Evolutionary conservation across 805 yeast species (phyloP).

Genomic region (Myxozyma udenii): DNA sequence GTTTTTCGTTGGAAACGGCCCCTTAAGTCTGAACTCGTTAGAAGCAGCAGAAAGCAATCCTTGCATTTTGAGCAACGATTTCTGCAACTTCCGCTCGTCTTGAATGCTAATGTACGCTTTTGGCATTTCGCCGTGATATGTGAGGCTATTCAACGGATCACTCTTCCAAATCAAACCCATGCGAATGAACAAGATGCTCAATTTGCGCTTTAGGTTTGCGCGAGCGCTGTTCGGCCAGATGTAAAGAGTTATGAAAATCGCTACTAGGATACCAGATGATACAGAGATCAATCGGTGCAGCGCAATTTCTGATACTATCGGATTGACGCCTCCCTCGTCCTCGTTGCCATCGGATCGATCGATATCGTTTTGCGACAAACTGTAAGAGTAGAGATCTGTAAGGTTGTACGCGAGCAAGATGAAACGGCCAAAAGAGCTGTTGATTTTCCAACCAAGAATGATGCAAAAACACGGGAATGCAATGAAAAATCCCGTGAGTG

Average conservation of each 20-base stretch:
- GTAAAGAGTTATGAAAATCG: conserved; percentile 58
- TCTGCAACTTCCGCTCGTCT: conserved; percentile 20
- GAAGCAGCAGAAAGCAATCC: conserved; percentile 31
- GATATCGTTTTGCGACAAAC: conserved; percentile 54
- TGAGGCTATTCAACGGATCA: conserved; percentile 54
- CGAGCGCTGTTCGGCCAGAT: conserved; percentile 68
- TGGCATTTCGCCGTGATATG: conserved; percentile 8
- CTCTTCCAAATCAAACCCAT: conserved; percentile 80
- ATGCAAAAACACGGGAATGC: conserved; percentile 48
- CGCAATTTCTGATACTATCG: conserved; percentile 70
- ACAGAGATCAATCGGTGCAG: conserved; percentile 74
- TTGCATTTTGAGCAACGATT: conserved; percentile 30
- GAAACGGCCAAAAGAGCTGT: conserved; percentile 48
- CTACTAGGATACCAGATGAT: conserved; percentile 70
- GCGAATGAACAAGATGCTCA: conserved; percentile 70
- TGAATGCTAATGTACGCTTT: conserved; percentile 13
- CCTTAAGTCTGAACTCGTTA: conserved; percentile 70
- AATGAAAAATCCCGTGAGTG: conserved; percentile 46
- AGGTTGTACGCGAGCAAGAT: conserved; percentile 72
- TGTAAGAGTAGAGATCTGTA: conserved; percentile 72
- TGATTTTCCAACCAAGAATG: conserved; percentile 64
- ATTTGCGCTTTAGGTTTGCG: conserved; percentile 58
- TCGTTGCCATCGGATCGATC: conserved; percentile 42
- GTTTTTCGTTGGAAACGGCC: conserved; percentile 57
- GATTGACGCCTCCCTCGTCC: conserved; percentile 67